A percentile compares a stretch with the other conserved stretches of the same genome.
These are phyloP conservation scores for Thalassiosira ordinaria DNA, from an alignment of 352 stramenopile genomes.

Conservation along the genomic window DNA sequence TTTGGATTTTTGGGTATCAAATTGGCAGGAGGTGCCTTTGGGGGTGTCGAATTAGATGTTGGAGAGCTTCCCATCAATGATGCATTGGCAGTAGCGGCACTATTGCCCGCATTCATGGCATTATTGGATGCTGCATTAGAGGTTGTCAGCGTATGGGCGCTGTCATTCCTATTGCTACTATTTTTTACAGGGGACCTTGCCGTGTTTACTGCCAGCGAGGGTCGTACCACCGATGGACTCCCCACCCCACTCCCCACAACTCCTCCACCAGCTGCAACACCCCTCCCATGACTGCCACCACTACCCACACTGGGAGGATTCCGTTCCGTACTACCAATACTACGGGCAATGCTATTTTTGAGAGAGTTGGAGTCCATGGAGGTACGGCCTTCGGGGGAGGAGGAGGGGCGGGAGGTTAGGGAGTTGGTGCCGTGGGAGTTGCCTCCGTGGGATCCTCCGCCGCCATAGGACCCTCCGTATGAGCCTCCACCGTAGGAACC, in stretches of 20 bases:
- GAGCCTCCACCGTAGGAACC: too few relatives aligned
- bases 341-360: background rate
- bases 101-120: too few relatives aligned
- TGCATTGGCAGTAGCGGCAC: too few relatives aligned
- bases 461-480: too few relatives aligned
- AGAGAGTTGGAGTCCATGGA: constrained; percentile 2
- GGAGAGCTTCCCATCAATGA: too few relatives aligned
- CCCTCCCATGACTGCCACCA: background rate
- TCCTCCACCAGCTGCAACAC: background rate
- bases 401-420: too few relatives aligned
- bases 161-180: background rate
- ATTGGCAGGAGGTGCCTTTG: background rate
- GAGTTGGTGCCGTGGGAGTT: too few relatives aligned
- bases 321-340: background rate
- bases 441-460: too few relatives aligned
- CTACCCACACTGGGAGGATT: background rate
- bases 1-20: constrained; percentile 7
- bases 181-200: background rate
- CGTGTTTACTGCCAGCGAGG: background rate
- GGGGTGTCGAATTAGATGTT: too few relatives aligned
- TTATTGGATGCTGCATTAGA: too few relatives aligned
- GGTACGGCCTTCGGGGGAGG: constrained; percentile 9
- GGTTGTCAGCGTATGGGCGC: background rate
- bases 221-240: background rate
- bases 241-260: background rate